These are phyloP conservation scores for Aspergillus sclerotiicarbonarius DNA, from an alignment of 495 filamentous ascomycete species.

Conservation along the genomic window DNA sequence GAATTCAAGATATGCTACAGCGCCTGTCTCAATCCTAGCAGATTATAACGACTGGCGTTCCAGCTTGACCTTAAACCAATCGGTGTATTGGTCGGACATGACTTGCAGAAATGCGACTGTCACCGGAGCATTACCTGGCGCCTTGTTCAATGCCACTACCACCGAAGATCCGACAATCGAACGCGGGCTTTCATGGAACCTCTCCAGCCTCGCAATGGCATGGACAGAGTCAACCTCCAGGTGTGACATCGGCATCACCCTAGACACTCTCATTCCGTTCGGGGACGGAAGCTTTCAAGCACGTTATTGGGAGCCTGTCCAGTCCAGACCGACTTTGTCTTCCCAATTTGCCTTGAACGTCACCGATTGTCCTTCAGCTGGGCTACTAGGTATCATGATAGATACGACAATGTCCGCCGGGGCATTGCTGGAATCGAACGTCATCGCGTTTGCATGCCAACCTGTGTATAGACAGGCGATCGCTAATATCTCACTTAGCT, in stretches of 20 bases:
- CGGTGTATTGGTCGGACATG: conserved; percentile 26
- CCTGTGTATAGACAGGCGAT: conserved; percentile 13
- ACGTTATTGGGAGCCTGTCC: conserved; percentile 24
- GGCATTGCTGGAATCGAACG: conserved; percentile 7
- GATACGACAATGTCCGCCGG: conserved; percentile 6
- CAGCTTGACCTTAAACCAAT: conserved; percentile 20
- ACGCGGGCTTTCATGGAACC: not conserved
- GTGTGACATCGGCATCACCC: conserved; percentile 11
- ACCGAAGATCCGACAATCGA: not conserved
- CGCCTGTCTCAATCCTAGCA: too few relatives aligned
- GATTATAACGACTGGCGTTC: too few relatives aligned
- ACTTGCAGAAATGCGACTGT: conserved; percentile 10
- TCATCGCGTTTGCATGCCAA: conserved; percentile 18
- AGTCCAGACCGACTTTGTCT: not conserved
- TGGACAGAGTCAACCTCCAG: not conserved
- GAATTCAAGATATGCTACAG: too few relatives aligned
- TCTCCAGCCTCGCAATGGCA: not conserved
- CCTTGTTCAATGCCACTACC: not conserved
- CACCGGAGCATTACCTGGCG: not conserved
- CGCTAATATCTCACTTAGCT: conserved; percentile 18
- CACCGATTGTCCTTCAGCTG: conserved; percentile 12
- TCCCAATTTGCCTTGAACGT: conserved; percentile 8
- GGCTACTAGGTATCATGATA: conserved; percentile 15
- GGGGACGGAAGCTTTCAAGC: conserved; percentile 5
- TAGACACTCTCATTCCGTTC: conserved; percentile 10